Base-by-base conservation (phyloP, 2,329 filamentous ascomycete genomes). In the Chaetomium globosum region DNA sequence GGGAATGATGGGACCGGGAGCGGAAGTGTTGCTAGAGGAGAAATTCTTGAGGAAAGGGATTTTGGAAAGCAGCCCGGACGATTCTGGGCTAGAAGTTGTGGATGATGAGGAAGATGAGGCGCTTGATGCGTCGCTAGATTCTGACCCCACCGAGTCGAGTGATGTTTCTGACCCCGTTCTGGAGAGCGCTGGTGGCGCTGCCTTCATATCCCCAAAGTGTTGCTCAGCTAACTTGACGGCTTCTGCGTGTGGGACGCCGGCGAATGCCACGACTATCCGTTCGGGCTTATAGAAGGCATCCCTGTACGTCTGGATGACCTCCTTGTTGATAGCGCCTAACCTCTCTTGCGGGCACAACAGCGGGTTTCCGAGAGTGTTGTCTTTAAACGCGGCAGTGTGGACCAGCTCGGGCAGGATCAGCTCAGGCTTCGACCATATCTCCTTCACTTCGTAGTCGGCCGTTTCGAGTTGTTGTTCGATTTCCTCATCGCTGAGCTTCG, bases 361-460 rank as follows among this genome's bases (percentile, higher is more conserved):
- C 4, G 95, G 95, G 77, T 98, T 96, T 46, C 95, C 95, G 13
- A 99, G 83, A 0, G 95, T 98, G 79, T 99, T 98, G 75, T 95
- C 91, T 81, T 93, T 95, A 80, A 92, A 99, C 2, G 93, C 95
- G 10, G 95, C 93, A 81, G 93, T 95, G 77, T 99, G 95, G 46
- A 98, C 89, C 71, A 99, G 80, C 79, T 99, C 95, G 0, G 95
- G 95, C 67, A 99, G 81, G 71, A 99, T 98, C 63, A 99, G 85
- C 74, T 98, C 94, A 0, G 95, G 93, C 82, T 96, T 98, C 72
- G 90, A 89, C 95, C 95, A 99, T 64, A 99, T 98, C 81, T 98
- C 95, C 28, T 88, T 87, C 76, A 99, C 95, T 80, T 99, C 95
- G 75, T 98, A 99, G 60, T 93, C 87, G 9, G 94, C 95, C 7